These are phyloP conservation scores for Posidonia australis DNA, from an alignment of 106 monocot species.

Conservation along the genomic window DNA sequence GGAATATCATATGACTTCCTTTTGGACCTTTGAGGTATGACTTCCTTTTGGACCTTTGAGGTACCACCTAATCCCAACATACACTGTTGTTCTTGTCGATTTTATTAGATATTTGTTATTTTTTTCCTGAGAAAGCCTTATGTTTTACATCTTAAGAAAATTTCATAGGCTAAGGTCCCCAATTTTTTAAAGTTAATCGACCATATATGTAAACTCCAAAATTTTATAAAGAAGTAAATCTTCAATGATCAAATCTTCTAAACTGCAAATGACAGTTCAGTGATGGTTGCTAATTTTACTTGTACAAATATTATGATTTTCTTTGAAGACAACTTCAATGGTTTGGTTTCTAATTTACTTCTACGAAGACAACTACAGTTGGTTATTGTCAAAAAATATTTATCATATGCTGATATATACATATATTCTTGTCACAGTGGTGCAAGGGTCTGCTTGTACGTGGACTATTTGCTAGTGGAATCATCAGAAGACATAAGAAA, in stretches of 20 bases:
- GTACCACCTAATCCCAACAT: constrained; percentile 21
- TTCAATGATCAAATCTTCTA: no score
- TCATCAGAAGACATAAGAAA: constrained; percentile 65
- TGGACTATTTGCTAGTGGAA: constrained; percentile 47
- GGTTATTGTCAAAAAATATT: no score
- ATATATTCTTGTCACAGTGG: constrained; percentile 38
- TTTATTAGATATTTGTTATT: neutral
- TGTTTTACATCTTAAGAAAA: neutral
- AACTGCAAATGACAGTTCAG: no score
- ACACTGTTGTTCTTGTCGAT: neutral
- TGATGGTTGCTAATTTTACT: no score
- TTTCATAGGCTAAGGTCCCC: neutral
- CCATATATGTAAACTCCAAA: no score
- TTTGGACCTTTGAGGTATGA: constrained; percentile 85
- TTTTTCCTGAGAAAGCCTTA: neutral
- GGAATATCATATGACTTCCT: constrained; percentile 85
- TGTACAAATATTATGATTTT: no score
- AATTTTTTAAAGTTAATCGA: constrained; percentile 6
- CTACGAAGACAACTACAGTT: no score
- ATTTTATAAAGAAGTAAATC: no score
- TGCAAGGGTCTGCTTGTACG: constrained; percentile 58
- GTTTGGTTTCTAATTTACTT: no score
- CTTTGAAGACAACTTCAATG: no score
- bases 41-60: constrained; percentile 77
- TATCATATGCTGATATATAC: no score